Evolutionary conservation across 345 rosid species (phyloP).

Genomic region (Barbarea vulgaris): DNA sequence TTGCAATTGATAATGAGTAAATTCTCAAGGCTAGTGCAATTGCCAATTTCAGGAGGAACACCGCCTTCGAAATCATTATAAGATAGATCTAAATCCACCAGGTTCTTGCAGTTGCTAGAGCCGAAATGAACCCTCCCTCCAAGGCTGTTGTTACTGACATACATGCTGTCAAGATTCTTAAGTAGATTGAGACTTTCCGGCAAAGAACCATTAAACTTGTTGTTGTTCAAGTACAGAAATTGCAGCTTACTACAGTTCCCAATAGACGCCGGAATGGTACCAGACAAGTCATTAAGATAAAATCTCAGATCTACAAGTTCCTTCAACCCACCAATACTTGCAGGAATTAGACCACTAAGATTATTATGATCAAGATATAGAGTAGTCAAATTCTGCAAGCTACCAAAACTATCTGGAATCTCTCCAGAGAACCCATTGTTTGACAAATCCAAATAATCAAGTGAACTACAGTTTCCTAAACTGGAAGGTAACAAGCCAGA

Average conservation of each 20-base stretch:
- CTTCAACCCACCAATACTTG: conserved; percentile 51
- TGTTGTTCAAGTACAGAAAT: conserved; percentile 48
- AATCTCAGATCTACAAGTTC: conserved; percentile 44
- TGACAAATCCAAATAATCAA: conserved; percentile 56
- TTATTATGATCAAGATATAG: conserved; percentile 51
- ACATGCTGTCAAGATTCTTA: conserved; percentile 47
- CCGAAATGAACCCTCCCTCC: conserved; percentile 60
- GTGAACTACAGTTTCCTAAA: conserved; percentile 55
- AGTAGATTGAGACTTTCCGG: conserved; percentile 63
- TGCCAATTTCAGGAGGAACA: conserved; percentile 61
- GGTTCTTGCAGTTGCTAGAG: conserved; percentile 49
- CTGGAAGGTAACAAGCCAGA: conserved; percentile 52
- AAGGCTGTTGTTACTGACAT: conserved; percentile 50
- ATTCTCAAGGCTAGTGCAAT: conserved; percentile 53
- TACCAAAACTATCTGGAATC: conserved; percentile 49
- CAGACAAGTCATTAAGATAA: conserved; percentile 51
- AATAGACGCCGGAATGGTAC: conserved; percentile 59
- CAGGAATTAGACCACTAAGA: conserved; percentile 62
- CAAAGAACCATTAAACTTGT: conserved; percentile 58
- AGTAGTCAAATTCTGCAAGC: conserved; percentile 37
- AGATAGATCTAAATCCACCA: conserved; percentile 55
- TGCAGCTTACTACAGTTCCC: conserved; percentile 59
- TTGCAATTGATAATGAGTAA: conserved; percentile 47
- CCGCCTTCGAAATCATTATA: conserved; percentile 56
- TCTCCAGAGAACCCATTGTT: conserved; percentile 53